phyloP scores from a whole-genome alignment of 257 asterid species.

The Mentha longifolia region DNA sequence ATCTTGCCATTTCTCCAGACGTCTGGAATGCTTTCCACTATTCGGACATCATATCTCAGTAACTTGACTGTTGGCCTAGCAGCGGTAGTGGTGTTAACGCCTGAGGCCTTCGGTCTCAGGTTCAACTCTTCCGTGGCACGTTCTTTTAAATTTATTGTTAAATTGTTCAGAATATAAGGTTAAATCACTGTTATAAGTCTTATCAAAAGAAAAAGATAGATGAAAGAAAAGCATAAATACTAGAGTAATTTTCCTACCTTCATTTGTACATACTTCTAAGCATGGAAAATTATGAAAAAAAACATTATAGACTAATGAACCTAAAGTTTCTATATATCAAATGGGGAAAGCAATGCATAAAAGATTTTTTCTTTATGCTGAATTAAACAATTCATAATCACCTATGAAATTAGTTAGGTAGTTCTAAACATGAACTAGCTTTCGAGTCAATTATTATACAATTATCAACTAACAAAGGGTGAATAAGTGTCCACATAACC shows the following conservation, averaged over 20 bases:
- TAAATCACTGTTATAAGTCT: too few species aligned
- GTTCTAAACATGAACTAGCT: constrained; percentile 18
- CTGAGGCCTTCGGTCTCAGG: too few species aligned
- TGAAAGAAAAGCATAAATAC: too few species aligned
- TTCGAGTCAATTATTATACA: neutral
- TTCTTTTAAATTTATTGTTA: too few species aligned
- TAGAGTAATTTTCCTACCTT: constrained; percentile 10
- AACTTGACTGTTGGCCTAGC: too few species aligned
- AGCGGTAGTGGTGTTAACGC: too few species aligned
- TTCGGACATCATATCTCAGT: constrained; percentile 77
- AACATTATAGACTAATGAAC: neutral
- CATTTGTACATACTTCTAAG: constrained; percentile 12
- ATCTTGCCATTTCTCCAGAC: constrained; percentile 77
- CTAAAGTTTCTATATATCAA: neutral
- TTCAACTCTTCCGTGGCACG: too few species aligned
- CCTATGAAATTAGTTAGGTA: constrained; percentile 7
- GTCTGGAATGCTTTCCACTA: constrained; percentile 93
- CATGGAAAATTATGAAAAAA: constrained; percentile 1
- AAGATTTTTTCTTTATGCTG: neutral
- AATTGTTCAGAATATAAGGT: too few species aligned
- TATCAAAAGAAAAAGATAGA: too few species aligned
- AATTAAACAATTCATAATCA: neutral
- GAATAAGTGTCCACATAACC: constrained; percentile 9
- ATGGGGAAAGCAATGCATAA: constrained; percentile 2
- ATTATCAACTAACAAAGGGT: constrained; percentile 4